Evolutionary conservation across 371 early-diverging fungal genomes (phyloP), one percentile per base, ranked within the genome.

Genomic region (Dipsacomyces acuminosporus): DNA sequence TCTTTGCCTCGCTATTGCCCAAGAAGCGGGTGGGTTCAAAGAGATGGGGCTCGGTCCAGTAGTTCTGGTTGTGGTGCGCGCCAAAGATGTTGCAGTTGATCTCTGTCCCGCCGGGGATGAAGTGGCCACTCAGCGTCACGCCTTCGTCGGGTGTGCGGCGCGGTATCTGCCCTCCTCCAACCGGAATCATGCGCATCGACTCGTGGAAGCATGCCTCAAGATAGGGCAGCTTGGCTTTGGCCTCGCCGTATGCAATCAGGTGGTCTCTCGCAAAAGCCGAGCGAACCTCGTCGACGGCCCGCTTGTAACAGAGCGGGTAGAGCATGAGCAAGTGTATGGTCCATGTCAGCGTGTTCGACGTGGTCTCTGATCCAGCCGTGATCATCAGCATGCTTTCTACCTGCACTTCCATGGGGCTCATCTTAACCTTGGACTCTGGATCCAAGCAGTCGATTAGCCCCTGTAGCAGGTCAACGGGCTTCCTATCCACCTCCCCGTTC

Each of bases 331-430:
- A 42, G 26, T 72, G 72, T 5, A 73, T 3, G 1, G 67, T 56
- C 69, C 61, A 65, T 8, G 57, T 50, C 51, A 73, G 48, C 13
- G 73, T 56, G 25, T 55, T 55, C 0, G 61, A 54, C 0, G 65
- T 56, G 0, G 73, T 59, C 21, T 72, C 72, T 1, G 51, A 60
- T 0, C 71, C 73, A 3, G 51, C 73, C 2, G 64, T 54, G 0
- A 72, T 41, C n/a, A 56, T 52, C 13, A 64, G 26, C 3, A 64
- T 25, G 0, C 55, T 26, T 33, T 72, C 73, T 11, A 64, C 48
- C 20, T 53, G 54, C 2, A 72, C 45, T 22, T 72, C 41, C 1
- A 51, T 41, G 1, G 15, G 13, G 5, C 24, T 30, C 21, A 75
- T n/a, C 15, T n/a, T 8, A 17, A 38, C 17, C 38, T 38, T 38